These are phyloP conservation scores for Didymosphaeria variabile DNA, from an alignment of 2,329 filamentous ascomycete genomes.

Conservation along the genomic window DNA sequence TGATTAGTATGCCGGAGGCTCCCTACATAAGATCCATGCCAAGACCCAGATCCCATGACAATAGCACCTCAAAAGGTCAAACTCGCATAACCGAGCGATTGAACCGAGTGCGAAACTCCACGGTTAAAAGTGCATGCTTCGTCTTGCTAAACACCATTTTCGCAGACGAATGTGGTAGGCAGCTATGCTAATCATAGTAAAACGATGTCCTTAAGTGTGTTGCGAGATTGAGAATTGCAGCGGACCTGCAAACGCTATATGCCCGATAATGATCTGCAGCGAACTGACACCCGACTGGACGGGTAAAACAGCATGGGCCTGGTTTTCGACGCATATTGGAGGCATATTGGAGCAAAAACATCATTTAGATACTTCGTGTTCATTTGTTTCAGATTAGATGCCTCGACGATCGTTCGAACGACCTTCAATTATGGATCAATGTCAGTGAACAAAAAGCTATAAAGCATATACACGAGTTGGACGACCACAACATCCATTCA, in stretches of 20 bases:
- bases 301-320: not conserved
- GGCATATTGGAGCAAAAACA: not conserved
- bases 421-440: not conserved
- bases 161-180: not conserved
- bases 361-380: not conserved
- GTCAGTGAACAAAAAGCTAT: not conserved
- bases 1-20: too few relatives aligned
- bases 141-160: not conserved
- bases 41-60: too few relatives aligned
- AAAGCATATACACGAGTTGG: not conserved
- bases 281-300: not conserved
- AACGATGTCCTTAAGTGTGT: not conserved
- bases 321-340: not conserved
- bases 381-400: not conserved
- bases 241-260: not conserved
- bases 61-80: not conserved
- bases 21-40: too few relatives aligned
- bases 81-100: not conserved
- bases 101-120: too few relatives aligned
- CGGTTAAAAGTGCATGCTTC: not conserved
- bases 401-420: not conserved
- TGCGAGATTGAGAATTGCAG: not conserved
- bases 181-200: not conserved
- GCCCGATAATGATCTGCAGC: not conserved
- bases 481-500: not conserved